Evolutionary conservation across 345 rosid species (phyloP).

Genomic region (Populus ilicifolia): DNA sequence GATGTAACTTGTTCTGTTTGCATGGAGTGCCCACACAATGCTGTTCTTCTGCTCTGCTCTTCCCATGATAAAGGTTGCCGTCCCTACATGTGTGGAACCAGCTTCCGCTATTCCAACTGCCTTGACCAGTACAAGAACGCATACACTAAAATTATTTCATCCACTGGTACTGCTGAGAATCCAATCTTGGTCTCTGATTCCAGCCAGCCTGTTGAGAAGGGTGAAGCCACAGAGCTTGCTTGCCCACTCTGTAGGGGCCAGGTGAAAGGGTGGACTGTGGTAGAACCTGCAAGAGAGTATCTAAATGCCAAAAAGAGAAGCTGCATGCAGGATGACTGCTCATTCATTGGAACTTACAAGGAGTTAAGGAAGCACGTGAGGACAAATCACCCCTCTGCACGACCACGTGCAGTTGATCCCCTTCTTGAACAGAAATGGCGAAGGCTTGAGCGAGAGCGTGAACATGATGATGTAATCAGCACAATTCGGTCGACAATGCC

Average conservation of each 20-base stretch:
- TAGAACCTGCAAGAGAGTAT: slow-evolving; percentile 75
- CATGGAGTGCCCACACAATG: slow-evolving; percentile 96
- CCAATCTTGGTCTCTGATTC: slow-evolving; percentile 30
- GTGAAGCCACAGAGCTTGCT: slow-evolving; percentile 57
- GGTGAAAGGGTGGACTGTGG: slow-evolving; percentile 97
- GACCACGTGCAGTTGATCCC: slow-evolving; percentile 81
- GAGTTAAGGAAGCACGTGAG: slow-evolving; percentile 94
- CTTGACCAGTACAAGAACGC: slow-evolving; percentile 92
- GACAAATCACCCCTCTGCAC: slow-evolving; percentile 66
- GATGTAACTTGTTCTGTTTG: slow-evolving; percentile 88
- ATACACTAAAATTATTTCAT: slow-evolving; percentile 51
- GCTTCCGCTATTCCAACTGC: slow-evolving; percentile 90
- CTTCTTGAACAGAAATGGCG: slow-evolving; percentile 79
- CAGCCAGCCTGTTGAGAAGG: slow-evolving; percentile 37
- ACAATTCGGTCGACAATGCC: slow-evolving; percentile 83
- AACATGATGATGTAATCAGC: slow-evolving; percentile 68
- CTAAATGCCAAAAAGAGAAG: slow-evolving; percentile 70
- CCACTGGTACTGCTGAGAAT: slow-evolving; percentile 30
- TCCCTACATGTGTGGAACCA: slow-evolving; percentile 98
- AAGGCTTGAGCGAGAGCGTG: slow-evolving; percentile 70
- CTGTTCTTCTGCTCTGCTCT: slow-evolving; percentile 95
- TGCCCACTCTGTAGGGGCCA: slow-evolving; percentile 98
- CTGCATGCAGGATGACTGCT: slow-evolving; percentile 92
- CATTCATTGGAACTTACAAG: slow-evolving; percentile 66
- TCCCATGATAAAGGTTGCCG: slow-evolving; percentile 97